Percentiles rank a stretch among this genome's conserved stretches.
phyloP scores from a whole-genome alignment of 2,329 filamentous ascomycete genomes.

The Hypoxylon sp. region DNA sequence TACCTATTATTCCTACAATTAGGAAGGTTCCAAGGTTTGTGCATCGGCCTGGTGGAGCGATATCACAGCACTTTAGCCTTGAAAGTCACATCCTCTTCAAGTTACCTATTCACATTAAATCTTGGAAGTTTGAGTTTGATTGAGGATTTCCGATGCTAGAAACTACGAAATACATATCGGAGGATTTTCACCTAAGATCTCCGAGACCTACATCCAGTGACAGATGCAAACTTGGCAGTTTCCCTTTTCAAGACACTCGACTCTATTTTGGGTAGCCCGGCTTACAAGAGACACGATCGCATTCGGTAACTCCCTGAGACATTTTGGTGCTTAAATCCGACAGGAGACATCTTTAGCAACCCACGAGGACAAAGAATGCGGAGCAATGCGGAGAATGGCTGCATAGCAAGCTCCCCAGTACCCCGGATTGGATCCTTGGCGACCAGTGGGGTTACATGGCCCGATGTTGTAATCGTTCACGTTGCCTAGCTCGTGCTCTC shows the following conservation, averaged over 20 bases:
- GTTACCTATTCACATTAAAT: not conserved
- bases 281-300: not conserved
- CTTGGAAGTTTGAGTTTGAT: not conserved
- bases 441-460: slow-evolving; percentile 36
- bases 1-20: too few species aligned
- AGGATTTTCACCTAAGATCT: not conserved
- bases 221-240: not conserved
- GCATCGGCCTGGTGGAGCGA: too few species aligned
- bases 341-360: not conserved
- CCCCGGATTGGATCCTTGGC: slow-evolving; percentile 36
- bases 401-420: slow-evolving; percentile 27
- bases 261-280: not conserved
- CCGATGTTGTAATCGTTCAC: slow-evolving; percentile 21
- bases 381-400: slow-evolving; percentile 36
- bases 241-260: not conserved
- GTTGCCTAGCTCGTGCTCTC: slow-evolving; percentile 23
- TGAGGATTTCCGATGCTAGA: too few species aligned
- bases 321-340: not conserved
- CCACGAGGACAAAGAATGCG: slow-evolving; percentile 25
- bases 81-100: too few species aligned
- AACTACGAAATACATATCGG: not conserved
- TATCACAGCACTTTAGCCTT: too few species aligned
- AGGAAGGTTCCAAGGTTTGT: too few species aligned
- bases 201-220: not conserved
- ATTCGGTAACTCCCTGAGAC: not conserved